Base-by-base conservation (phyloP, 2,329 filamentous ascomycete genomes). In the Botrytis sinoallii region DNA sequence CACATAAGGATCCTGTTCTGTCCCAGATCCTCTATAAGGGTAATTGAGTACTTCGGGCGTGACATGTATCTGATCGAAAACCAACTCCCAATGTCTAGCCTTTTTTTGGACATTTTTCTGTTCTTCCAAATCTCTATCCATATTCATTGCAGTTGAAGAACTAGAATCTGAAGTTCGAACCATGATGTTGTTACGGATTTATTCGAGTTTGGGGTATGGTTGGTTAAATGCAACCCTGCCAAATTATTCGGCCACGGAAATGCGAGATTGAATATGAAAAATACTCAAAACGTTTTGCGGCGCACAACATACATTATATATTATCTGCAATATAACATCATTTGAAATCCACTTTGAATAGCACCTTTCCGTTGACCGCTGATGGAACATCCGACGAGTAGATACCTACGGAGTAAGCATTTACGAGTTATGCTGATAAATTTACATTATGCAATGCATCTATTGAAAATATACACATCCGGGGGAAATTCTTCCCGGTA, bases 41-140 rank as follows among this genome's bases (percentile, higher is more conserved):
- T 85, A 82, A 22, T 84, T 81, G 61, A 85, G 77, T 6, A 87
- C 82, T 70, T 85, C 82, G 63, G 82, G 81, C 0, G 84, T 86
- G 64, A 87, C 80, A 44, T 82, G 81, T 42, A 83, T 83, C 74
- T 86, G 85, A 74, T 86, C 83, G 29, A 81, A 74, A 29, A 87
- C 83, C 67, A 86, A 77, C 60, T 83, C 80, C 81, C 82, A 86
- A 77, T 82, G 78, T 25, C 75, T 63, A 35, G 76, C 75, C 32
- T 69, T 75, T 55, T 77, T 75, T 66, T 73, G 75, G 2, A 32
- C 64, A 18, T 42, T 38, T 61, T 74, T 75, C 67, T 76, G 77
- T 63, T 75, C 72, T 57, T 79, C 77, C 20, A 78, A 40, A 73
- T 76, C 77, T 48, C 64, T 68, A 35, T 74, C 72, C 42, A 73